Evolutionary conservation across 2,329 filamentous ascomycete species (phyloP), one percentile per base, ranked within the genome.

Genomic region (Beauveria bassiana): DNA sequence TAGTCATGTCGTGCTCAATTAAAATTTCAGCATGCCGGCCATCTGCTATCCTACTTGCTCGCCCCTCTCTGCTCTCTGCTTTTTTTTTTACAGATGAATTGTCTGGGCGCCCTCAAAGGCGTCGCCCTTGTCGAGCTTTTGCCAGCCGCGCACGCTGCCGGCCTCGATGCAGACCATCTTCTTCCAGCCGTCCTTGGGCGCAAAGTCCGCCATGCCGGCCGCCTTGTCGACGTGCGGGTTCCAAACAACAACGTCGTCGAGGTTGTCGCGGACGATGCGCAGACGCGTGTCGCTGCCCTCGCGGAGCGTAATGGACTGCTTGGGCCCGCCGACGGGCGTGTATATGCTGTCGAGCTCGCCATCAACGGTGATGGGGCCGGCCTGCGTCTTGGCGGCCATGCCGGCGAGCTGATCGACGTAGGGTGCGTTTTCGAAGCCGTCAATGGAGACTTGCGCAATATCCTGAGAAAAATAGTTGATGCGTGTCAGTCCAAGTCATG

Each of bases 141-240:
- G 87, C 90, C 91, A 98, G 6, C 81, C 85, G 66, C 84, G 81
- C 20, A 98, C 93, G 10, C 87, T 83, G 14, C 95, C 95, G 2
- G 93, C 90, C 80, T 99, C 95, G 56, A 98, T 85, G 72, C 95
- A 98, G 49, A 99, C 79, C 91, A 98, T 97, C 63, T 91, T 85
- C 80, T 91, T 91, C 80, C 88, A 98, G 43, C 90, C 95, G 59
- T 93, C 89, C 71, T 96, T 89, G 55, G 95, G 95, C 62, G 83
- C 84, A 72, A 98, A 97, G 74, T 99, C 95, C 58, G 79, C 86
- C 77, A 96, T 96, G 5, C 82, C 82, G 68, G 86, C 84, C 1
- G 90, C 86, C 79, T 96, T 96, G 65, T 93, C 90, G 46, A 82
- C 81, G 92, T 93, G 97, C 1, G 95, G 95, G 76, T 99, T 99